These are phyloP conservation scores for Henckelia pumila DNA, from an alignment of 257 asterid genomes.

Conservation along the genomic window DNA sequence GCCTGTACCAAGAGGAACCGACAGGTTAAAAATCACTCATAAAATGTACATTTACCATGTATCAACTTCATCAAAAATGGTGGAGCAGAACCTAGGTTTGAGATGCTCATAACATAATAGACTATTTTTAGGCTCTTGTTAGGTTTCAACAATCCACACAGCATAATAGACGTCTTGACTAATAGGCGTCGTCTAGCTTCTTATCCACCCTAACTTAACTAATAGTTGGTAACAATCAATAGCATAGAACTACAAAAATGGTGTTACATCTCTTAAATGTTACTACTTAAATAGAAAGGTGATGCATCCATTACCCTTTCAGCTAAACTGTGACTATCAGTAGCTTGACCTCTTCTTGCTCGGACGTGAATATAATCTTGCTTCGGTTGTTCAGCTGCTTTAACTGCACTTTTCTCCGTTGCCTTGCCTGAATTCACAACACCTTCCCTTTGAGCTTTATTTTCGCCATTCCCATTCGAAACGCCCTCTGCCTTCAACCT, in stretches of 20 bases:
- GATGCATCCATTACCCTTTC: constrained; percentile 46
- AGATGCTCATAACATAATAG: neutral
- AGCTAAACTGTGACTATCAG: constrained; percentile 75
- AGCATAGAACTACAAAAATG: neutral
- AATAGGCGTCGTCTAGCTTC: neutral
- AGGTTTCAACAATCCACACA: neutral
- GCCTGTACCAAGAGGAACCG: constrained; percentile 46
- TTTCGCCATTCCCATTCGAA: constrained; percentile 31
- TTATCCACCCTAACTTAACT: neutral
- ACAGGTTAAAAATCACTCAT: constrained; percentile 15
- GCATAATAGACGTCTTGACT: neutral
- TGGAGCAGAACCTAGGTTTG: neutral
- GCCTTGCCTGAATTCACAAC: constrained; percentile 36
- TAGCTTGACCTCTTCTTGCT: constrained; percentile 76
- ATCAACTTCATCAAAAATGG: neutral
- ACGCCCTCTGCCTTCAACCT: constrained; percentile 34
- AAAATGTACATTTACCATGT: neutral
- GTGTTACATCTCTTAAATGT: neutral
- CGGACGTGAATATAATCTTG: constrained; percentile 70
- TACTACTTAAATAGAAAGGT: neutral
- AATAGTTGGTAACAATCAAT: no score
- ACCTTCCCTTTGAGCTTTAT: constrained; percentile 33
- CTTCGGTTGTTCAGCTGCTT: constrained; percentile 46
- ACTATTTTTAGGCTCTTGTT: neutral
- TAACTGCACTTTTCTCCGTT: constrained; percentile 33